Evolutionary conservation across 83 land plant species (phyloP), one percentile per base, ranked within the genome.

Genomic region (Larix sibirica): DNA sequence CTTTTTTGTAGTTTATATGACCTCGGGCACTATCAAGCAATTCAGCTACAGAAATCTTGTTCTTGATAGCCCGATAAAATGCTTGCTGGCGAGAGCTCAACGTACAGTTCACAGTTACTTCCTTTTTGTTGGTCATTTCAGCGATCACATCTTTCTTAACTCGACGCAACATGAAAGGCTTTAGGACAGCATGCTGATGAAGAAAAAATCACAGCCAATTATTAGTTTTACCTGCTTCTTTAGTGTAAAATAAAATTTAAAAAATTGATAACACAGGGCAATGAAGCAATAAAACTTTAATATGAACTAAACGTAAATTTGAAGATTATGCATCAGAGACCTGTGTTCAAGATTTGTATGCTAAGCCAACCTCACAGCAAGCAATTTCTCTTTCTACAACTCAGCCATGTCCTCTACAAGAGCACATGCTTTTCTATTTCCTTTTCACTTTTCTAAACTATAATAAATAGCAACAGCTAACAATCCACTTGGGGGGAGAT

Each of bases 81-180:
- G 95, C 99, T 85, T 96, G 97, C 80, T 98, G 99, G 1, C 99
- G 91, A 36, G 99, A 94, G 81, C 99, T 98, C 80, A 98, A 85
- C 65, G 88, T 86, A 85, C 99, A 98, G 59, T 97, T 92, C 60
- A 98, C 92, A 71, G 92, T 90, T 38, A 98, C 85, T 90, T 98
- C 99, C 26, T 89, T 96, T 90, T 98, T 98, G 54, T 88, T 88
- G 33, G 96, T 94, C 93, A 98, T 88, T 82, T 98, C 99, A 20
- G 99, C 82, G 8, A 98, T 89, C 56, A 98, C 99, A 85, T 98
- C 99, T 82, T 94, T 98, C 88, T 98, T 98, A n/a, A 98, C 98
- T 44, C 99, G 89, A 62, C 99, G 93, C 76, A 98, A 81, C 99
- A 98, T 98, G 79, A 98, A 98, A 67, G 99, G 99, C 85, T 98